Evolutionary conservation across 2,329 filamentous ascomycete species (phyloP).

Genomic region (Diaporthe batatas): DNA sequence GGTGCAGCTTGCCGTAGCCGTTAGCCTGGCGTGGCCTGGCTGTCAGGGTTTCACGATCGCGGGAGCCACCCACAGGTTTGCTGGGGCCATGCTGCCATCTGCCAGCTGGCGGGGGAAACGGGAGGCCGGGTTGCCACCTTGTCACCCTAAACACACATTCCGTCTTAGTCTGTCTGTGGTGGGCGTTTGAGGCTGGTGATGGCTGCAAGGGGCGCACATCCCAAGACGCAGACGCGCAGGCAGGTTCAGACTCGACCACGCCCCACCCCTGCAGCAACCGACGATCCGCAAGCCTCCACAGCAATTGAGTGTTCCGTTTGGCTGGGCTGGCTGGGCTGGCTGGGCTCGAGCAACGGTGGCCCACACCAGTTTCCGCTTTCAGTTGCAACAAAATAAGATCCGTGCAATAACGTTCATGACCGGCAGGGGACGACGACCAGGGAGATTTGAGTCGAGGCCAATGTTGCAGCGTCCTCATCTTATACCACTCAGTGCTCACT

Average conservation of each 20-base stretch:
- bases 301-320: constrained; percentile 34
- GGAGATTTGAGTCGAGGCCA: constrained; percentile 33
- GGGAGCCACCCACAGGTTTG: constrained; percentile 22
- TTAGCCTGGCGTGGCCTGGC: background rate
- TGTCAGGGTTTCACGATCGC: constrained; percentile 31
- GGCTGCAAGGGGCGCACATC: constrained; percentile 26
- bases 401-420: constrained; percentile 34
- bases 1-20: too few relatives aligned
- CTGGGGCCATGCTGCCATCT: background rate
- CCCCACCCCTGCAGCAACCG: constrained; percentile 14
- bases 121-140: constrained; percentile 30
- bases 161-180: constrained; percentile 4
- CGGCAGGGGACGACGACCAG: constrained; percentile 19
- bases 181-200: constrained; percentile 31
- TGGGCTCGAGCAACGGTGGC: constrained; percentile 32
- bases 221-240: background rate
- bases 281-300: constrained; percentile 27
- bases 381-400: constrained; percentile 33
- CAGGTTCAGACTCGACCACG: background rate
- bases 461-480: constrained; percentile 27
- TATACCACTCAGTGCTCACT: background rate
- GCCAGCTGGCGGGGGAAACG: background rate
- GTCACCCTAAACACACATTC: background rate
- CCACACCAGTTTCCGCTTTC: constrained; percentile 29
- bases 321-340: constrained; percentile 18